A percentile compares a stretch with the other conserved stretches of the same genome.
phyloP scores from a whole-genome alignment of 2,329 filamentous ascomycete species.

The Fusarium citri region DNA sequence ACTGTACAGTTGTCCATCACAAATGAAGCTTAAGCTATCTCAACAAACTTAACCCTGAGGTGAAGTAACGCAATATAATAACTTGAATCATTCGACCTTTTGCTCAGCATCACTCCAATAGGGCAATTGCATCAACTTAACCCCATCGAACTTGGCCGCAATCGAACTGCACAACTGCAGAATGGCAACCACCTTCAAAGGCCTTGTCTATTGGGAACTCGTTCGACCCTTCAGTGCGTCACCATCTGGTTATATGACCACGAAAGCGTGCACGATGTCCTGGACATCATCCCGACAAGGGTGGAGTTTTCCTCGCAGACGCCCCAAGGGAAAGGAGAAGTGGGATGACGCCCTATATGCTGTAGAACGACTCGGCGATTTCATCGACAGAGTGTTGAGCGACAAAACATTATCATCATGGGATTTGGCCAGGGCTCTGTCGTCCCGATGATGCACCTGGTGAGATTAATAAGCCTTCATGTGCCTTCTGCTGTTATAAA shows the following conservation, averaged over 20 bases:
- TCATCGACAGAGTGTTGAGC: neutral
- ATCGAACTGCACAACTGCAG: neutral
- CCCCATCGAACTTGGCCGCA: too few relatives aligned
- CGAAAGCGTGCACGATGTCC: neutral
- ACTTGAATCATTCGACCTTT: neutral
- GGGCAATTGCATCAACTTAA: neutral
- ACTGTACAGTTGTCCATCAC: neutral
- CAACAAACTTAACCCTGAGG: neutral
- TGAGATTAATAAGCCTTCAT: neutral
- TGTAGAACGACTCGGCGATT: neutral
- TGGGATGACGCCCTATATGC: neutral
- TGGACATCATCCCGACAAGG: neutral
- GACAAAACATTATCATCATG: conserved; percentile 13
- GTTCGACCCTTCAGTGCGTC: neutral
- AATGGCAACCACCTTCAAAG: neutral
- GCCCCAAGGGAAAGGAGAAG: neutral
- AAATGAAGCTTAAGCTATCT: neutral
- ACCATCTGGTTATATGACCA: neutral
- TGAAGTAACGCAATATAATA: neutral
- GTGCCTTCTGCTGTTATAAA: conserved; percentile 18
- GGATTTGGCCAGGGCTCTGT: conserved; percentile 14
- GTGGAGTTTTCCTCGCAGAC: neutral
- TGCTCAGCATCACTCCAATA: neutral
- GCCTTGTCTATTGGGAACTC: too few relatives aligned
- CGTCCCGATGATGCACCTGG: conserved; percentile 2